Evolutionary conservation across 495 filamentous ascomycete species (phyloP).

Genomic region (Rhizodiscina lignyota): DNA sequence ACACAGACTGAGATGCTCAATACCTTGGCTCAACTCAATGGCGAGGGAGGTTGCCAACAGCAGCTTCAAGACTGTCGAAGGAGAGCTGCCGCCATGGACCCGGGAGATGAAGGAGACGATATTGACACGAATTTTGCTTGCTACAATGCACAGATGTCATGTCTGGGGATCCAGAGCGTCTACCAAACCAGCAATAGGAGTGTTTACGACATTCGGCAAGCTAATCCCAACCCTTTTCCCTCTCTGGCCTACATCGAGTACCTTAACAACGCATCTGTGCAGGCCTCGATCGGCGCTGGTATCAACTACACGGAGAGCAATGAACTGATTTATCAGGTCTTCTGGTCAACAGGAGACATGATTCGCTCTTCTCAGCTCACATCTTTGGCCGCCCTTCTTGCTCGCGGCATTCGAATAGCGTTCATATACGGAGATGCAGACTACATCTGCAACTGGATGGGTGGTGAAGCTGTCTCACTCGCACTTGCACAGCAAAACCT

Average conservation of each 20-base stretch:
- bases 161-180: slow-evolving; percentile 29
- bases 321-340: slow-evolving; percentile 14
- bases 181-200: neutral
- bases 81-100: too few relatives aligned
- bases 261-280: slow-evolving; percentile 16
- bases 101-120: too few relatives aligned
- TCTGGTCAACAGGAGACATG: slow-evolving; percentile 25
- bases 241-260: slow-evolving; percentile 9
- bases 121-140: slow-evolving; percentile 30
- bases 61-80: too few relatives aligned
- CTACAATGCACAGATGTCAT: slow-evolving; percentile 26
- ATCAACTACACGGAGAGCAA: slow-evolving; percentile 16
- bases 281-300: slow-evolving; percentile 13
- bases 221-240: slow-evolving; percentile 11
- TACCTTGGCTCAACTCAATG: slow-evolving; percentile 24
- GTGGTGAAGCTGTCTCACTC: slow-evolving; percentile 26
- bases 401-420: slow-evolving; percentile 25
- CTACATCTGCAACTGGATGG: slow-evolving; percentile 52
- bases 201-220: slow-evolving; percentile 26
- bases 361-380: slow-evolving; percentile 25
- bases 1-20: slow-evolving; percentile 37
- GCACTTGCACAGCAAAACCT: too few relatives aligned
- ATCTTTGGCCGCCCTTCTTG: slow-evolving; percentile 35
- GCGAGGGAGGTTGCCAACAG: too few relatives aligned
- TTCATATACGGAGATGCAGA: slow-evolving; percentile 33